Base-by-base conservation (phyloP, 1,139 yeast genomes). In the Candida sojae region DNA sequence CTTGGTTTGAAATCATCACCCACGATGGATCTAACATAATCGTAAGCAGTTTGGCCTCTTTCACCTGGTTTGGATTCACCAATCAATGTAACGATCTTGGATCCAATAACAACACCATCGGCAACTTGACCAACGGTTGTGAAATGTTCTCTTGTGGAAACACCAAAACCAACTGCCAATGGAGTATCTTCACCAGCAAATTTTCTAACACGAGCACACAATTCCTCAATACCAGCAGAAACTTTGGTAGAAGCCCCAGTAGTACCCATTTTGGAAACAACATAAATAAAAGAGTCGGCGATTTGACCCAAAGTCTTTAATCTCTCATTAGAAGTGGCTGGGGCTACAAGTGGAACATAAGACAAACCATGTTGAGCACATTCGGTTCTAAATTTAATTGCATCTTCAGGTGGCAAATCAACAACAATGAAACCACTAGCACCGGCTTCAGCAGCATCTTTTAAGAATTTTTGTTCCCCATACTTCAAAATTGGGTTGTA, bases 341-440 rank as follows among this genome's bases (percentile, higher is more conserved):
- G 99, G 2, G 99, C 98, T 46, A 93, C 96, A 53, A 93, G 76
- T 39, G 99, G 99, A 51, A 93, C 83, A 62, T 90, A 91, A 45
- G 95, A 85, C 55, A 95, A 69, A 11, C 91, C 95, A 53, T 80
- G 73, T 45, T 75, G 71, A 34, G 86, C 67, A 66, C 96, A 89
- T 46, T 77, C 73, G 47, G 82, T 76, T 75, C 99, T 84, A 67
- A 92, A 88, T 56, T 86, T 82, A 54, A 88, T 77, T 23, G 99
- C 99, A 69, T 92, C 99, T 76, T 93, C 97, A 33, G 99, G 99
- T 46, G 99, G 99, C 61, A 93, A 77, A 70, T 93, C 99, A 38
- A 93, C 98, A 48, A 93, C 82, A 60, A 93, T 85, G 67, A 87
- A 93, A 31, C 98, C 99, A 63, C 89, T 91, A 45, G 93, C 99